Conservation (phyloP, 768 basidiomycete genomes). For the Auriscalpium microsporum region DNA sequence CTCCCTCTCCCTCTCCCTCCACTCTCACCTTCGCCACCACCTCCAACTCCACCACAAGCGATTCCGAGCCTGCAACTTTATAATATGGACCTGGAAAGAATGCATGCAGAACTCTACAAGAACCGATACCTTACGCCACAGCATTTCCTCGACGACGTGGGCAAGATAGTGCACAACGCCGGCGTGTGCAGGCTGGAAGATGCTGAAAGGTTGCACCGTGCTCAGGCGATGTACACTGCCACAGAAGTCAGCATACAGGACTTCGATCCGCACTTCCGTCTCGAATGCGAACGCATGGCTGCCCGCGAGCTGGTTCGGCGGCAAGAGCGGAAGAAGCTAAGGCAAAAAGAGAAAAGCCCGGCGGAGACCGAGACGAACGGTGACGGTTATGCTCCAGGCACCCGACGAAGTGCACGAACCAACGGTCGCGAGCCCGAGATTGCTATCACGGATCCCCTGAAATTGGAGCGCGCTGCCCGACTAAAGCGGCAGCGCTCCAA, state of each 20-base stretch:
- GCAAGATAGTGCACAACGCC: slow-evolving; percentile 74
- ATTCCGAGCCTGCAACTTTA: slow-evolving; percentile 47
- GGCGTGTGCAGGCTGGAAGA: slow-evolving; percentile 51
- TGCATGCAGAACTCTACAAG: slow-evolving; percentile 79
- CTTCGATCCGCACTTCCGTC: slow-evolving; percentile 67
- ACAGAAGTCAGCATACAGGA: slow-evolving; percentile 80
- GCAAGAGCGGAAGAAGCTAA: slow-evolving; percentile 33
- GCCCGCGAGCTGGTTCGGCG: slow-evolving; percentile 60
- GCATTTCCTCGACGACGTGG: slow-evolving; percentile 78
- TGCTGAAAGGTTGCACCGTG: slow-evolving; percentile 65
- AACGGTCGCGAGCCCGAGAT: slow-evolving; percentile 69
- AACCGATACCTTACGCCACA: slow-evolving; percentile 80
- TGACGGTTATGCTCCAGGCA: slow-evolving; percentile 36
- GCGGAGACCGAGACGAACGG: slow-evolving; percentile 27
- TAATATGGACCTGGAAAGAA: slow-evolving; percentile 87
- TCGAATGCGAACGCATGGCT: slow-evolving; percentile 88
- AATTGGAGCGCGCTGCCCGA: slow-evolving; percentile 54
- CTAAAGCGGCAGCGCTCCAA: slow-evolving; percentile 48
- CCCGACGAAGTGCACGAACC: slow-evolving; percentile 62
- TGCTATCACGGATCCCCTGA: slow-evolving; percentile 63
- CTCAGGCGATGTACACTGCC: slow-evolving; percentile 84
- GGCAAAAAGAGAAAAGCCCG: slow-evolving; percentile 21
- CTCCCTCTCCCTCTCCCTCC: slow-evolving; percentile 1
- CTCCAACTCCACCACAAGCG: slow-evolving; percentile 26
- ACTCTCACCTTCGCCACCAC: slow-evolving; percentile 9